Percentiles rank a stretch among this genome's conserved stretches.
phyloP scores from a whole-genome alignment of 2,329 filamentous ascomycete species.

The Aspergillus texensis region DNA sequence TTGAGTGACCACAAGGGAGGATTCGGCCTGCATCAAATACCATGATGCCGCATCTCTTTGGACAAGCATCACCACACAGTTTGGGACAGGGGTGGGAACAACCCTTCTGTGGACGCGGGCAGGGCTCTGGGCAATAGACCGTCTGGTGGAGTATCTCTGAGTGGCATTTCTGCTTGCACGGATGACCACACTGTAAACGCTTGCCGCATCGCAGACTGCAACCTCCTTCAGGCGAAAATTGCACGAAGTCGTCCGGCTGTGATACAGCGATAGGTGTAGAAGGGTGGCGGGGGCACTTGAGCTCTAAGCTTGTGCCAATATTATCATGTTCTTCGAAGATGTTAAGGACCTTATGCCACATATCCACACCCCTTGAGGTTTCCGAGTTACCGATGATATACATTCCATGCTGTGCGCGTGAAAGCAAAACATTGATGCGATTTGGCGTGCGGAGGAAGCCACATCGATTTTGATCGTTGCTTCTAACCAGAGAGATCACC shows the following conservation, averaged over 20 bases:
- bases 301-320: slow-evolving; percentile 55
- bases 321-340: slow-evolving; percentile 53
- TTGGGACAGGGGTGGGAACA: slow-evolving; percentile 48
- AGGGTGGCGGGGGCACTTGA: slow-evolving; percentile 65
- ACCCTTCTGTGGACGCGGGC: slow-evolving; percentile 35
- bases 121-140: slow-evolving; percentile 46
- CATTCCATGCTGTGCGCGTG: slow-evolving; percentile 69
- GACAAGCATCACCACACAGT: slow-evolving; percentile 46
- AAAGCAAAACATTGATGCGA: slow-evolving; percentile 70
- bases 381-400: slow-evolving; percentile 69
- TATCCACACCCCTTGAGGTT: slow-evolving; percentile 59
- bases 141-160: slow-evolving; percentile 46
- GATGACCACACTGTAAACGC: slow-evolving; percentile 49
- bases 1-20: slow-evolving; percentile 35
- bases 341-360: slow-evolving; percentile 65
- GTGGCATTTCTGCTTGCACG: slow-evolving; percentile 50
- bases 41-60: slow-evolving; percentile 30
- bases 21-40: slow-evolving; percentile 5
- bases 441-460: slow-evolving; percentile 70
- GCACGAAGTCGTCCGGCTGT: slow-evolving; percentile 60
- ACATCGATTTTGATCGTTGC: slow-evolving; percentile 60
- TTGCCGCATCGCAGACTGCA: slow-evolving; percentile 55
- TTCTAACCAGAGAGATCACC: slow-evolving; percentile 70
- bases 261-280: slow-evolving; percentile 54
- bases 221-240: slow-evolving; percentile 63